Evolutionary conservation across 2,329 filamentous ascomycete species (phyloP).

Genomic region (Monosporascus sp.): DNA sequence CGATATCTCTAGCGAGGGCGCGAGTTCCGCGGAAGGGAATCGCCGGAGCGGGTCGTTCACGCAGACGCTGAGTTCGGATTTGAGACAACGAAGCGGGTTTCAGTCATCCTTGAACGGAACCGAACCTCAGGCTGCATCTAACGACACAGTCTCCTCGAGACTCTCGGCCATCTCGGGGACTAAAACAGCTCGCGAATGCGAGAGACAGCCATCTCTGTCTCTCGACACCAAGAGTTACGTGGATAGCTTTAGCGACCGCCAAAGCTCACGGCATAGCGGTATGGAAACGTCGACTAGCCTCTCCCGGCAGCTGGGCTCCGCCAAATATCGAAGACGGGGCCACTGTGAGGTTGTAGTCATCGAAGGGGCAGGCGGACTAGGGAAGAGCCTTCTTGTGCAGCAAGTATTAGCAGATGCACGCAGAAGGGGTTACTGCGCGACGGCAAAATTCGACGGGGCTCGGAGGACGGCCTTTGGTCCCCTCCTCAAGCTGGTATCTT

Average conservation of each 20-base stretch:
- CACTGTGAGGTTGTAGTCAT: slow-evolving; percentile 60
- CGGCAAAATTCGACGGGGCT: slow-evolving; percentile 60
- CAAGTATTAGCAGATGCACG: slow-evolving; percentile 57
- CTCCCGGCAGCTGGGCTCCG: slow-evolving; percentile 48
- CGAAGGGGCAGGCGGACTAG: slow-evolving; percentile 57
- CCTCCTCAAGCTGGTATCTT: slow-evolving; percentile 58
- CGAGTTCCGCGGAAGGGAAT: slow-evolving; percentile 51
- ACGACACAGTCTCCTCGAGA: slow-evolving; percentile 43
- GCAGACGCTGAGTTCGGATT: slow-evolving; percentile 38
- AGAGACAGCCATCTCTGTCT: slow-evolving; percentile 47
- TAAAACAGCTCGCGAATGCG: slow-evolving; percentile 41
- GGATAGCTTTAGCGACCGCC: slow-evolving; percentile 41
- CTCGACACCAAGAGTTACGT: slow-evolving; percentile 41
- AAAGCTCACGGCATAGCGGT: slow-evolving; percentile 34
- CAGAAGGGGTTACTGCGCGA: slow-evolving; percentile 58
- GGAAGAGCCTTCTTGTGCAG: slow-evolving; percentile 60
- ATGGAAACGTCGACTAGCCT: slow-evolving; percentile 45
- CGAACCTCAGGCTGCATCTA: slow-evolving; percentile 23
- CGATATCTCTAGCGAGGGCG: slow-evolving; percentile 55
- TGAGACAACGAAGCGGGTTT: slow-evolving; percentile 32
- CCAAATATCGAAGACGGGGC: slow-evolving; percentile 55
- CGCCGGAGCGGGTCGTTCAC: slow-evolving; percentile 46
- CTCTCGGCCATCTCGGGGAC: slow-evolving; percentile 33
- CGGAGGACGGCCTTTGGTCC: slow-evolving; percentile 58
- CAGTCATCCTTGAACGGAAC: slow-evolving; percentile 33